Evolutionary conservation across 495 filamentous ascomycete species (phyloP), one percentile per base, ranked within the genome.

Genomic region (Aspergillus sclerotioniger): DNA sequence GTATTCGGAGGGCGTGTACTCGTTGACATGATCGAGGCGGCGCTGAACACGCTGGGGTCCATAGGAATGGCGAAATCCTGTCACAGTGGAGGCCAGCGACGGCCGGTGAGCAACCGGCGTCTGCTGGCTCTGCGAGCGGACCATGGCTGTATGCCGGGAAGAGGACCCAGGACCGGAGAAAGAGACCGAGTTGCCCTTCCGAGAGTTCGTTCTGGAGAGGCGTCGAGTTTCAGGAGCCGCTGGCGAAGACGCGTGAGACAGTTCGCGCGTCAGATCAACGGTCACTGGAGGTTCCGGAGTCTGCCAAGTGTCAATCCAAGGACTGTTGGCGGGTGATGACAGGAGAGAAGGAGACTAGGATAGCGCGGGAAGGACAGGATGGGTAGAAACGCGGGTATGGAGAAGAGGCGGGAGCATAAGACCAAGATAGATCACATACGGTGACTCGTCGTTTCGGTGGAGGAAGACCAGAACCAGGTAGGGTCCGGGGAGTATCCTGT

Each of bases 301-400:
- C 76, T 79, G 70, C 69, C 66, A 77, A 73, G 62, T 73, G 72
- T 78, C 73, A 79, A 78, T 75, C 73, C 74, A 75, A 66, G 69
- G 70, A 66, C 65, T 62, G 61, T 58, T 60, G 66, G 62, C 59
- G 60, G 47, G 56, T 66, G 60, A 58, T 47, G 50, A 59, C 49
- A 62, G 58, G 45, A 54, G 55, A 63, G 47, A 48, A 58, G 56
- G 58, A 57, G 53, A 59, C 33, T 59, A 54, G 56, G 61, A 48
- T 58, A 71, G 61, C 60, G 58, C 54, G 51, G 53, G 46, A 58
- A 60, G 62, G 65, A 62, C 56, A 60, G 57, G 58, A 65, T 63
- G 61, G 67, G 59, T 58, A 57, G 53, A 61, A 58, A 64, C 59
- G 58, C 56, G 61, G 55, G 59, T 59, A 41, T 58, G 56, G 29